Evolutionary conservation across 768 basidiomycete genomes (phyloP).

Genomic region (Russula dissimulans): DNA sequence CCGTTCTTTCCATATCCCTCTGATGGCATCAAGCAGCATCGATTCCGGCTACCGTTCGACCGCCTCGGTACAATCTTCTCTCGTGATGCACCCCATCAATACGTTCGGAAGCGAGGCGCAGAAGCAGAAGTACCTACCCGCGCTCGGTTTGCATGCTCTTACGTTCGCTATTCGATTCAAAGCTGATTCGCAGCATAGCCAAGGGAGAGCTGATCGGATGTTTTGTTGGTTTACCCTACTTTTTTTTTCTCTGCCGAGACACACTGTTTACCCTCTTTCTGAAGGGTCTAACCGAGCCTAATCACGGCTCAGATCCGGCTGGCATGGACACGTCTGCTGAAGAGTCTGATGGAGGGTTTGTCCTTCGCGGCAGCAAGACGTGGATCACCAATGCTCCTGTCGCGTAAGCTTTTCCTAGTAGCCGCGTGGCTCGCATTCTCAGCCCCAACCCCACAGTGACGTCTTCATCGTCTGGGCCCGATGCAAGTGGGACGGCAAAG

Average conservation of each 20-base stretch:
- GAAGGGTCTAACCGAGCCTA: slow-evolving; percentile 91
- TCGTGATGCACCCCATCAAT: slow-evolving; percentile 92
- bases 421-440: slow-evolving; percentile 3
- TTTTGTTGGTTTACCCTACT: slow-evolving; percentile 53
- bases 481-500: slow-evolving; percentile 87
- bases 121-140: slow-evolving; percentile 84
- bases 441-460: slow-evolving; percentile 45
- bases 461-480: slow-evolving; percentile 90
- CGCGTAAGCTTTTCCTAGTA: slow-evolving; percentile 39
- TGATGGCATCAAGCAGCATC: slow-evolving; percentile 41
- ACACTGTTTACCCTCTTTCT: neutral
- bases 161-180: neutral
- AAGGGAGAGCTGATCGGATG: slow-evolving; percentile 84
- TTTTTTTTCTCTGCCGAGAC: neutral
- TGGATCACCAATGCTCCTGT: slow-evolving; percentile 96
- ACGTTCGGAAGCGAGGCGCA: slow-evolving; percentile 85
- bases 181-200: slow-evolving; percentile 36
- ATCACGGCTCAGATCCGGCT: slow-evolving; percentile 95
- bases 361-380: slow-evolving; percentile 87
- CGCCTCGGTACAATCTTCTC: slow-evolving; percentile 89
- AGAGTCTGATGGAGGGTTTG: slow-evolving; percentile 76
- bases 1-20: neutral
- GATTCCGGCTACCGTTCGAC: slow-evolving; percentile 96
- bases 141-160: slow-evolving; percentile 44
- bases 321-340: slow-evolving; percentile 93